Evolutionary conservation across 176 grass and related monocot genomes (phyloP).

Genomic region (Cenchrus americanus): DNA sequence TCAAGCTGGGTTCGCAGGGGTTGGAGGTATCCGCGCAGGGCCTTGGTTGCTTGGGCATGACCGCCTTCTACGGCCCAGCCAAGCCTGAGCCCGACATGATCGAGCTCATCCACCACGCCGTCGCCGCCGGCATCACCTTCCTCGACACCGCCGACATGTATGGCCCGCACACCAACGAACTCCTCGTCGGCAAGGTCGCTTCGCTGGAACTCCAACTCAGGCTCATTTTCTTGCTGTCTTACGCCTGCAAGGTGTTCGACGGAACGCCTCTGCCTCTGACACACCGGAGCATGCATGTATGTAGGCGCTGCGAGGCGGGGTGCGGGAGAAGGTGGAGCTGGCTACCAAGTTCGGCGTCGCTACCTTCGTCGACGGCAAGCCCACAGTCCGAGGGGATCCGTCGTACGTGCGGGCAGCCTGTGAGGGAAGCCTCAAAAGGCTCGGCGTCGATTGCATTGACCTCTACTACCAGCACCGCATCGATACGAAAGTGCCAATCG

Average conservation of each 20-base stretch:
- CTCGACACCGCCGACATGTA: too few relatives aligned
- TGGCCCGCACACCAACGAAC: too few relatives aligned
- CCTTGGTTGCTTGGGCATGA: constrained; percentile 88
- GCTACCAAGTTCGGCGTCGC: constrained; percentile 67
- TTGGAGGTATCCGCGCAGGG: constrained; percentile 72
- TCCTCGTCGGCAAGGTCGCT: too few relatives aligned
- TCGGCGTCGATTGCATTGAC: constrained; percentile 60
- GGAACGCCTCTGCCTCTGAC: not conserved
- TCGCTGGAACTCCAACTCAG: too few relatives aligned
- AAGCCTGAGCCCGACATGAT: constrained; percentile 74
- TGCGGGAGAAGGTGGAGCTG: constrained; percentile 62
- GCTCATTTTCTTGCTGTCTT: too few relatives aligned
- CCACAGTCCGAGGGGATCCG: constrained; percentile 44
- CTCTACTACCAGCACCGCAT: constrained; percentile 78
- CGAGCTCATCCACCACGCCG: constrained; percentile 66
- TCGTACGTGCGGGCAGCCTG: constrained; percentile 67
- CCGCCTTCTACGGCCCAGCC: constrained; percentile 57
- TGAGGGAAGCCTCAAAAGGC: constrained; percentile 57
- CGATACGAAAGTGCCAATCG: constrained; percentile 64
- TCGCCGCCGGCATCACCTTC: not conserved
- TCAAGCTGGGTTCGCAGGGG: constrained; percentile 72
- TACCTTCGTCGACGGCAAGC: constrained; percentile 6
- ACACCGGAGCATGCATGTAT: too few relatives aligned
- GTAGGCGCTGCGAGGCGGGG: constrained; percentile 58
- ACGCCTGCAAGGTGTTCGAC: not conserved